Conservation (phyloP, 2,329 filamentous ascomycete species). For the Sclerotinia glacialis region DNA sequence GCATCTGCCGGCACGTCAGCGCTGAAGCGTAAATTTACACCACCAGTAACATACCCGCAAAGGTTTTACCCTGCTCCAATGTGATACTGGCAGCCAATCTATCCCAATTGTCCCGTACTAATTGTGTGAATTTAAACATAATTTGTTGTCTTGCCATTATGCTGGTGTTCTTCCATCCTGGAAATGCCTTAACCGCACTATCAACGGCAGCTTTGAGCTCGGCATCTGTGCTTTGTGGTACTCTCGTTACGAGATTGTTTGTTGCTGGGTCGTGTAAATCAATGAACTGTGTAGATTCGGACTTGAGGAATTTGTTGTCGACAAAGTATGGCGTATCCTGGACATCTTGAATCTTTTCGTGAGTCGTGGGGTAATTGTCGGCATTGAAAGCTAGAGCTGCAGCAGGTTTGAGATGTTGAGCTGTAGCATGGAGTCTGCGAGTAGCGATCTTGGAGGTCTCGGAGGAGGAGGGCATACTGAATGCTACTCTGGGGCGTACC, state of each 20-base stretch:
- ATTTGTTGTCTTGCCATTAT: conserved; percentile 75
- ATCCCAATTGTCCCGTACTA: conserved; percentile 84
- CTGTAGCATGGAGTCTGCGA: conserved; percentile 57
- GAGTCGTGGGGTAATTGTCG: conserved; percentile 64
- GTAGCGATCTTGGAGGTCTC: conserved; percentile 41
- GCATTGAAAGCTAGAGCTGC: conserved; percentile 55
- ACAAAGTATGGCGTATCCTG: conserved; percentile 77
- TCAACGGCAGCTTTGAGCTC: conserved; percentile 74
- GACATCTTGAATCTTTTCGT: conserved; percentile 66
- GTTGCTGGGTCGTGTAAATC: conserved; percentile 80
- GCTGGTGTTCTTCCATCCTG: conserved; percentile 68
- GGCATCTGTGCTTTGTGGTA: conserved; percentile 75
- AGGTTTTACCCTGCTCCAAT: conserved; percentile 84
- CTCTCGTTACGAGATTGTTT: conserved; percentile 79
- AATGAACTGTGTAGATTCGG: conserved; percentile 68
- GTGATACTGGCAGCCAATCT: conserved; percentile 80
- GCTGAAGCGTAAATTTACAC: not conserved
- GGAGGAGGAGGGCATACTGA: conserved; percentile 34
- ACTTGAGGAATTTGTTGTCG: conserved; percentile 73
- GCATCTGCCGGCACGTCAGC: conserved; percentile 52
- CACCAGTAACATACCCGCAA: conserved; percentile 48
- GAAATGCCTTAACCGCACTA: conserved; percentile 73
- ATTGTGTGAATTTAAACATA: conserved; percentile 80
- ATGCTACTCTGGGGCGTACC: conserved; percentile 25
- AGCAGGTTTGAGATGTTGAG: conserved; percentile 53